Evolutionary conservation across 345 rosid species (phyloP).

Genomic region (Gossypium australe): DNA sequence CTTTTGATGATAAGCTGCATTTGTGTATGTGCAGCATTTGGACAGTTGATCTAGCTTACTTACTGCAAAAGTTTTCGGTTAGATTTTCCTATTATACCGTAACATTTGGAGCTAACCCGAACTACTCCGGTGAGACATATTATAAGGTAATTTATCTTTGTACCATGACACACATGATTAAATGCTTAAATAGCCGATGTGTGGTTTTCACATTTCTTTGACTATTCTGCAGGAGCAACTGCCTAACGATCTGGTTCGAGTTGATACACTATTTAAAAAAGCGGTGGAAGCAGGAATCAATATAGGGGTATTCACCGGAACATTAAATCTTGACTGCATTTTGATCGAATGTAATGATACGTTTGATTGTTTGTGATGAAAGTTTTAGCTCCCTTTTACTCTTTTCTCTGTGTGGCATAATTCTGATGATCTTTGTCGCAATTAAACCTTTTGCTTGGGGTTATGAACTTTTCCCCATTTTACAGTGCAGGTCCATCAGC

Average conservation of each 20-base stretch:
- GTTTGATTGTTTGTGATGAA: not conserved
- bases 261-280: constrained; percentile 67
- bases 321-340: not conserved
- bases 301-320: constrained; percentile 57
- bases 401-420: not conserved
- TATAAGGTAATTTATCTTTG: constrained; percentile 58
- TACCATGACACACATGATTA: not conserved
- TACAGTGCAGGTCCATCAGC: constrained; percentile 86
- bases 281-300: constrained; percentile 66
- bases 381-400: not conserved
- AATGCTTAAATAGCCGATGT: not conserved
- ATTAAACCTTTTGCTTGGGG: constrained; percentile 5
- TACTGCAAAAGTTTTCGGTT: constrained; percentile 66
- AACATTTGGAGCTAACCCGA: constrained; percentile 89
- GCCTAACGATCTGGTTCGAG: constrained; percentile 76
- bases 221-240: constrained; percentile 66
- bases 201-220: not conserved
- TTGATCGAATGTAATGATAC: not conserved
- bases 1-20: not conserved
- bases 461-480: constrained; percentile 32
- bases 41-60: constrained; percentile 88
- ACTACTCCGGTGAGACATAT: constrained; percentile 70
- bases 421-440: not conserved
- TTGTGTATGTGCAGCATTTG: constrained; percentile 57
- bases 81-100: constrained; percentile 78